A percentile compares a stretch with the other conserved stretches of the same genome.
phyloP scores from a whole-genome alignment of 73 alveolate genomes.

The Paramecium caudatum region DNA sequence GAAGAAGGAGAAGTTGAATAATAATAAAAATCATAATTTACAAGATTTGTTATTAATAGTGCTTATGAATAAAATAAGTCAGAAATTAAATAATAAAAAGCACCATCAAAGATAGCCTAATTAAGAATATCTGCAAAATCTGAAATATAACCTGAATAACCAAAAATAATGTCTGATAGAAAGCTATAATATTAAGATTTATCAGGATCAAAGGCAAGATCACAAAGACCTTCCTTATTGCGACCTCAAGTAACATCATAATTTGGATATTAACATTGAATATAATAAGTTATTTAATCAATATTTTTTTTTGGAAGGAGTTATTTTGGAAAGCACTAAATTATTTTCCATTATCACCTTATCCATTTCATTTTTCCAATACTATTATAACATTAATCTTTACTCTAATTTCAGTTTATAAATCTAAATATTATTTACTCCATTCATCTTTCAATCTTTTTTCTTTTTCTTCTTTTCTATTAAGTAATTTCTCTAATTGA shows the following conservation, averaged over 20 bases:
- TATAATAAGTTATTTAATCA: too few relatives aligned
- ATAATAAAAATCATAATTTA: neutral
- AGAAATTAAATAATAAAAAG: neutral
- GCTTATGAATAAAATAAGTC: neutral
- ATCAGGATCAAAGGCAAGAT: too few relatives aligned
- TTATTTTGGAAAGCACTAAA: constrained; percentile 33
- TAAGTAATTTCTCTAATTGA: neutral
- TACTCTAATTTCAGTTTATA: constrained; percentile 63
- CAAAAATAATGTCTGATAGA: constrained; percentile 5
- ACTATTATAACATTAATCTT: neutral
- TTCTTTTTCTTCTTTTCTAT: constrained; percentile 47
- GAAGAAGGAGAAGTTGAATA: constrained; percentile 37
- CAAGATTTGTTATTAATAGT: neutral
- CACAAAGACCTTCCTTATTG: too few relatives aligned
- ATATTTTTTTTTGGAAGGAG: constrained; percentile 55
- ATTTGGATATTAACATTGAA: too few relatives aligned
- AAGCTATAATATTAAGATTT: too few relatives aligned
- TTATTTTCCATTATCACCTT: constrained; percentile 57
- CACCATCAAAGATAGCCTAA: too few relatives aligned
- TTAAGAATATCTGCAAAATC: neutral
- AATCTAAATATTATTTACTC: constrained; percentile 55
- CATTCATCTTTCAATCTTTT: constrained; percentile 14
- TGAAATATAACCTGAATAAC: constrained; percentile 4
- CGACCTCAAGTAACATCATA: too few relatives aligned
- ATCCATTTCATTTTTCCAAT: constrained; percentile 68